Percentiles rank a stretch among this genome's conserved stretches.
Evolutionary conservation across 1,284 basidiomycete species (phyloP).

Genomic region (Singerocomus rubriflavus): DNA sequence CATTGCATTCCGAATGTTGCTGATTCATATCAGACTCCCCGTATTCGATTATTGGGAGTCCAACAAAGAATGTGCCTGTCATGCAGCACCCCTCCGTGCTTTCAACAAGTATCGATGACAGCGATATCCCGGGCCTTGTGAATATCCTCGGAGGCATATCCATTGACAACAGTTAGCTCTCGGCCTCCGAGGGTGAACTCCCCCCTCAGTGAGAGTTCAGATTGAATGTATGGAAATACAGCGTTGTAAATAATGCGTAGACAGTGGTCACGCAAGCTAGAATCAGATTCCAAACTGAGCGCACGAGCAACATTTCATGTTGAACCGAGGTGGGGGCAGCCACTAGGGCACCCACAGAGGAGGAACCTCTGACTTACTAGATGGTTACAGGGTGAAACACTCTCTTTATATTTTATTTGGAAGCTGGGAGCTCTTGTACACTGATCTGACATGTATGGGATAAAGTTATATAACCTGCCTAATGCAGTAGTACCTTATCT

Average conservation of each 20-base stretch:
- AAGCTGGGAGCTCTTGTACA: no score
- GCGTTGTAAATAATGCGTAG: background rate
- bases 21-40: slow-evolving; percentile 20
- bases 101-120: slow-evolving; percentile 1
- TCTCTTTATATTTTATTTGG: no score
- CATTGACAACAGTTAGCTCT: slow-evolving; percentile 2
- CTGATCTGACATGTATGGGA: no score
- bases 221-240: background rate
- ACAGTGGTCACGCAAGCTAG: background rate
- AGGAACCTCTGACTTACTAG: no score
- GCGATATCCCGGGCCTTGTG: slow-evolving; percentile 8
- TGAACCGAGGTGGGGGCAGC: no score
- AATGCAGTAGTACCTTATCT: no score
- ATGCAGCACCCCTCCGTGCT: background rate
- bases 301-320: no score
- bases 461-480: no score
- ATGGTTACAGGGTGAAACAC: no score
- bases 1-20: background rate
- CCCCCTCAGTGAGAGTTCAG: no score
- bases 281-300: background rate
- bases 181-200: background rate
- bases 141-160: slow-evolving; percentile 10
- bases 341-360: no score
- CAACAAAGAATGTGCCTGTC: background rate
- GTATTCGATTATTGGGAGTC: background rate